These are phyloP conservation scores for Phaeodactylum tricornutum DNA, from an alignment of 108 stramenopile genomes.

Conservation along the genomic window DNA sequence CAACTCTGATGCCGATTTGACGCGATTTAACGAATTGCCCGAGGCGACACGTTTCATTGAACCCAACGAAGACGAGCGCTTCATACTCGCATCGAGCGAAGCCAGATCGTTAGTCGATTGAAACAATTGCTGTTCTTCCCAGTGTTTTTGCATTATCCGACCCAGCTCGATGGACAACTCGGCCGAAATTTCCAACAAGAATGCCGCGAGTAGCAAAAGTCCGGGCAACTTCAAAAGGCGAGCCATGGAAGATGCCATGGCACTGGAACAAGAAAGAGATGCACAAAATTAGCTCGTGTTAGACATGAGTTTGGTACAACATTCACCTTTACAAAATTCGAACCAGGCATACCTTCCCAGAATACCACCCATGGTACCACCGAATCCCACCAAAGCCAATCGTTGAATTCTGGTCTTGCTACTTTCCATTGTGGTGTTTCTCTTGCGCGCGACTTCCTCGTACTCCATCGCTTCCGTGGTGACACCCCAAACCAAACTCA, in stretches of 20 bases:
- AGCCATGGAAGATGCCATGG: constrained; percentile 63
- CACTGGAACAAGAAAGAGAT: constrained; percentile 20
- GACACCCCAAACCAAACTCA: constrained; percentile 81
- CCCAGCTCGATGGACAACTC: constrained; percentile 77
- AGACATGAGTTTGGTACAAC: too few species aligned
- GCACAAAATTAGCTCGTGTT: too few species aligned
- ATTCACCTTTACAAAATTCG: too few species aligned
- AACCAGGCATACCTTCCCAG: constrained; percentile 74
- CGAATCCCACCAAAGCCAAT: constrained; percentile 74
- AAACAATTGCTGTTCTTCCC: constrained; percentile 70
- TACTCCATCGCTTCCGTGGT: constrained; percentile 88
- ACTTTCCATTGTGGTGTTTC: neutral
- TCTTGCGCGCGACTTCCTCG: constrained; percentile 64
- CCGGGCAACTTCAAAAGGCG: constrained; percentile 58
- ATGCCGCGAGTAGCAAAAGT: constrained; percentile 57
- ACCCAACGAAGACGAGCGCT: constrained; percentile 48
- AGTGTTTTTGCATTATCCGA: constrained; percentile 77
- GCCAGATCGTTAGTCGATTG: constrained; percentile 52
- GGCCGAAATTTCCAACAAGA: constrained; percentile 64
- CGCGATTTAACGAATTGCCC: constrained; percentile 40
- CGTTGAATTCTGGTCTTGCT: constrained; percentile 45
- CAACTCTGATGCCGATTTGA: constrained; percentile 11
- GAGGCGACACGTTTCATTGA: constrained; percentile 81
- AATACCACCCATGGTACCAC: constrained; percentile 81
- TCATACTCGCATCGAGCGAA: constrained; percentile 49